These are phyloP conservation scores for Penium margaritaceum DNA, from an alignment of 139 green algal species.

Conservation along the genomic window DNA sequence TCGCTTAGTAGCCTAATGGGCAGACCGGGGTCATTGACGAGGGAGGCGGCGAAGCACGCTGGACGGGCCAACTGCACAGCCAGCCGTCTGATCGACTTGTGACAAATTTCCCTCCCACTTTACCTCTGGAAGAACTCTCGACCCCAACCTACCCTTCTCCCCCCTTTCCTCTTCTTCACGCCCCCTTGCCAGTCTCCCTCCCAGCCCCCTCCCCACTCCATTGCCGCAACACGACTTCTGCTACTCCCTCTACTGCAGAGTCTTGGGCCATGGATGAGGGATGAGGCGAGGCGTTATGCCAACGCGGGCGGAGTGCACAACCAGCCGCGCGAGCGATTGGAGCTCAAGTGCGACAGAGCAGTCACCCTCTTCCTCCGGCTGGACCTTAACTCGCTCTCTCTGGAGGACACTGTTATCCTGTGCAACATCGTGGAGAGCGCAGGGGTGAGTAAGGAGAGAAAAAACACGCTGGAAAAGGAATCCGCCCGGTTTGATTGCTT, in stretches of 20 bases:
- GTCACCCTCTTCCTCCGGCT: slow-evolving; percentile 16
- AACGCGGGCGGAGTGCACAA: slow-evolving; percentile 22
- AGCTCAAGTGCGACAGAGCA: slow-evolving; percentile 4
- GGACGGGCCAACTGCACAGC: too few relatives aligned
- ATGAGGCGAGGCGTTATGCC: slow-evolving; percentile 17
- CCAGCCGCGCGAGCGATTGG: slow-evolving; percentile 5
- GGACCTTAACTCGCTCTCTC: slow-evolving; percentile 12
- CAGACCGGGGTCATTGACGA: too few relatives aligned
- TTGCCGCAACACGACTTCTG: too few relatives aligned
- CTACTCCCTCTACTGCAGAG: background rate
- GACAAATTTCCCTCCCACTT: background rate
- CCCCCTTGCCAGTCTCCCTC: too few relatives aligned
- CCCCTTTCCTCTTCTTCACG: background rate
- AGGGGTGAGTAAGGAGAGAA: slow-evolving; percentile 9
- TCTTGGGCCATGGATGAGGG: slow-evolving; percentile 11
- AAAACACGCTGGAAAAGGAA: too few relatives aligned
- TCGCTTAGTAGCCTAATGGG: too few relatives aligned
- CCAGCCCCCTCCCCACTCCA: too few relatives aligned
- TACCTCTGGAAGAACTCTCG: too few relatives aligned
- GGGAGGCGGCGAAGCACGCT: too few relatives aligned
- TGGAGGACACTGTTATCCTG: slow-evolving; percentile 21
- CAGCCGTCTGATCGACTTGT: too few relatives aligned
- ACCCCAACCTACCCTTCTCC: too few relatives aligned
- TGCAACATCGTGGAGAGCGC: slow-evolving; percentile 22
- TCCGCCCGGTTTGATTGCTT: too few relatives aligned